A percentile compares a stretch with the other conserved stretches of the same genome.
Evolutionary conservation across 1,284 basidiomycete species (phyloP).

Genomic region (Ceratobasidium papillatum): DNA sequence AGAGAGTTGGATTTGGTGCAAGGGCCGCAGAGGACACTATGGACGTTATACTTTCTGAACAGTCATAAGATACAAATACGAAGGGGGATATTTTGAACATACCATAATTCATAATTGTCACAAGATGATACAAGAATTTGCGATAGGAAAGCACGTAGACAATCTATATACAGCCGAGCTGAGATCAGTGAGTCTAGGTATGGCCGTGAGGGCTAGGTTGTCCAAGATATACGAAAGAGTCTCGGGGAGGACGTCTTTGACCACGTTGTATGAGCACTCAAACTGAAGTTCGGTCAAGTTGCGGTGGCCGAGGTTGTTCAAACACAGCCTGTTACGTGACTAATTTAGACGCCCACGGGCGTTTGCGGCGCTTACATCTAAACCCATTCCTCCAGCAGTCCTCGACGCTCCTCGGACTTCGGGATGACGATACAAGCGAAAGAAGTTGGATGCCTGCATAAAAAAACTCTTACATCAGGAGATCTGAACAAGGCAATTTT

Average conservation of each 20-base stretch:
- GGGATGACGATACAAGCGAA: background rate
- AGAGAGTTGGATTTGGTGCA: slow-evolving; percentile 21
- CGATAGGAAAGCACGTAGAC: slow-evolving; percentile 11
- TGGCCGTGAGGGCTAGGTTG: too few species aligned
- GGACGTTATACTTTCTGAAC: slow-evolving; percentile 12
- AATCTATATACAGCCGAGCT: background rate
- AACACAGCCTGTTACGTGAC: background rate
- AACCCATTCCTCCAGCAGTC: too few species aligned
- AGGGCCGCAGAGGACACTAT: slow-evolving; percentile 26
- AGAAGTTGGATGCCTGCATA: background rate
- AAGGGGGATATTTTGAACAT: background rate
- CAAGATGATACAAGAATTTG: background rate
- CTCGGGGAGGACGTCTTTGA: too few species aligned
- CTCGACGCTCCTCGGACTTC: too few species aligned
- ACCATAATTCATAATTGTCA: slow-evolving; percentile 29
- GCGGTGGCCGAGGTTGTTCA: background rate
- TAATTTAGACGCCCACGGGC: background rate
- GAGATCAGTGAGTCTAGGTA: too few species aligned
- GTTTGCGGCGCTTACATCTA: too few species aligned
- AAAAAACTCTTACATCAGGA: too few species aligned
- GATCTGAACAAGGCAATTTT: too few species aligned
- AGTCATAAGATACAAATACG: background rate
- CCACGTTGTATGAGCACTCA: too few species aligned
- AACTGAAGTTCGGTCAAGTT: background rate
- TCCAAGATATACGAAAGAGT: too few species aligned